Evolutionary conservation across 352 stramenopile species (phyloP), one percentile per base, ranked within the genome.

Genomic region (Peronospora tabacina): DNA sequence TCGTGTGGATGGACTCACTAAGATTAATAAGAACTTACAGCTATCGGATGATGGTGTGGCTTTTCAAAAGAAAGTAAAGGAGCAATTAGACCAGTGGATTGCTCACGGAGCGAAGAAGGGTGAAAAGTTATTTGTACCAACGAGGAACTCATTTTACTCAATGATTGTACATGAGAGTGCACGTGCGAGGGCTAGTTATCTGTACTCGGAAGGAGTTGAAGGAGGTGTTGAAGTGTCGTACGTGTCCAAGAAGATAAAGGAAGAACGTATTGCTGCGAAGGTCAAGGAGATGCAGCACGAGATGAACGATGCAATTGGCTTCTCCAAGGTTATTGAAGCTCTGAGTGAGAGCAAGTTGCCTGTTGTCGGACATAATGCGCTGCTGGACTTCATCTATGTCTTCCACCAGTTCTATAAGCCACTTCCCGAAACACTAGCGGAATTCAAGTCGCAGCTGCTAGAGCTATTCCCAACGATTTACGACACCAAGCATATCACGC

Each of bases 371-470:
- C 82, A 93, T 69, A 93, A 93, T 51, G 81, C 77, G 39, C 65
- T 93, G 32, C 59, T 90, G 28, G 82, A 93, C 49, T 90, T 93
- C 55, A 72, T 88, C 8, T 89, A 93, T 51, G 62, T 88, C 33
- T 90, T 85, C 60, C 75, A 82, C 48, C 79, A 90, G 60, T 93
- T 93, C 47, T 85, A 80, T 61, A 82, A 75, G 39, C 75, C 79
- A 7, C 72, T 89, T n/a, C 82, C 82, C 5, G 49, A 70, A 5
- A 84, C 70, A 34, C 48, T 90, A 12, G 66, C 71, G 4, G 74
- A 87, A 34, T 93, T 87, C 56, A 88, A 88, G 53, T 48, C 61
- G 36, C 46, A 88, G 63, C 54, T 93, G 7, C 52, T 78, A 26
- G 63, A 78, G 61, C 46, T 80, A 13, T 93, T 93, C 51, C 82